Conservation (phyloP, 192 early-diverging fungal genomes). For the Pilaira anomala region DNA sequence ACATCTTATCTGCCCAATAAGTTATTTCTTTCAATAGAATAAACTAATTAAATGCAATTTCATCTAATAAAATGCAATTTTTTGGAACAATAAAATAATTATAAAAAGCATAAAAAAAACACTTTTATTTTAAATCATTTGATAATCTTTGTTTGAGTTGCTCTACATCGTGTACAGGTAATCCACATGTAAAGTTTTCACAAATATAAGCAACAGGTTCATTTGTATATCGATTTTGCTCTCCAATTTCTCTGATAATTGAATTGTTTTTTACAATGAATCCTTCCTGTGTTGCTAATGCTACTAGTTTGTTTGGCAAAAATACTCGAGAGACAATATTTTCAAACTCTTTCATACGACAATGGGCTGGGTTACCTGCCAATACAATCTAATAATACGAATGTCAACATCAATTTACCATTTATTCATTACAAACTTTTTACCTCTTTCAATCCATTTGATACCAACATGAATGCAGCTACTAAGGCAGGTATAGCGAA, state of each 20-base stretch:
- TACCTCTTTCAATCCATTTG: constrained; percentile 46
- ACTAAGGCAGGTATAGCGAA: constrained; percentile 46
- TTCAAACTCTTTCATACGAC: constrained; percentile 14
- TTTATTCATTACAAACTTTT: too few relatives aligned
- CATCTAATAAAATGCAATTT: not conserved
- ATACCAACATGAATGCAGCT: constrained; percentile 29
- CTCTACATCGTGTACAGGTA: constrained; percentile 41
- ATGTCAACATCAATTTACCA: too few relatives aligned
- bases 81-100: constrained; percentile 1
- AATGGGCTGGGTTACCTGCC: constrained; percentile 20
- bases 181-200: constrained; percentile 52
- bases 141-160: constrained; percentile 25
- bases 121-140: not conserved
- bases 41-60: not conserved
- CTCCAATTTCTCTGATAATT: constrained; percentile 25
- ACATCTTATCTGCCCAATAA: constrained; percentile 44
- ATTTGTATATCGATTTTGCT: not conserved
- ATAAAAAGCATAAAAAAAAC: not conserved
- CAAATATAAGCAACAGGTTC: constrained; percentile 44
- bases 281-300: constrained; percentile 11
- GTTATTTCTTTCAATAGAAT: constrained; percentile 5
- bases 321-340: constrained; percentile 26
- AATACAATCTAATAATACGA: constrained; percentile 29
- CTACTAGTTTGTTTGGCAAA: constrained; percentile 43
- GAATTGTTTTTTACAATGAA: constrained; percentile 24